These are phyloP conservation scores for Crataegus laevigata DNA, from an alignment of 306 rosid species.

Conservation along the genomic window DNA sequence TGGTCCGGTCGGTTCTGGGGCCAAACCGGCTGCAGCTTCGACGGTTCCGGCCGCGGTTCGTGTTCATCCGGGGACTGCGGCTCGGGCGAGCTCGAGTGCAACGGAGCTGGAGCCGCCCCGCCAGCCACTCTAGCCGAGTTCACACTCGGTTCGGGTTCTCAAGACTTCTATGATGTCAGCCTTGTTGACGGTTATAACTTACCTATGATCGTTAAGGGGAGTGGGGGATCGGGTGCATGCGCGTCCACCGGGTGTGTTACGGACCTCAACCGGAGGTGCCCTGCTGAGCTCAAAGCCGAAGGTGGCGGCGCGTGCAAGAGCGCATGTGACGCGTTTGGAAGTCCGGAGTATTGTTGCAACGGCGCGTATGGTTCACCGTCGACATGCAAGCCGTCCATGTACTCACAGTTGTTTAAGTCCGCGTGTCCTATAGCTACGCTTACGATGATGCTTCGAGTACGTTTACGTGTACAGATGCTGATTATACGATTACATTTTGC, in stretches of 20 bases:
- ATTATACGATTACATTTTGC: conserved; percentile 70
- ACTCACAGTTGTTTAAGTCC: conserved; percentile 69
- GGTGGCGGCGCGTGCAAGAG: conserved; percentile 76
- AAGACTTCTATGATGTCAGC: conserved; percentile 88
- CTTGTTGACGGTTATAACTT: conserved; percentile 87
- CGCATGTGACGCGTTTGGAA: conserved; percentile 80
- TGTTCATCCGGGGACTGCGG: conserved; percentile 82
- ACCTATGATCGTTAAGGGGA: conserved; percentile 61
- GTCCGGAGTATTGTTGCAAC: conserved; percentile 73
- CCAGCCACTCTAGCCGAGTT: conserved; percentile 92
- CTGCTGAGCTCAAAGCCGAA: conserved; percentile 44
- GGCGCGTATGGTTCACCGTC: conserved; percentile 56
- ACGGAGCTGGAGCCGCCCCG: conserved; percentile 68
- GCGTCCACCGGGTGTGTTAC: conserved; percentile 58
- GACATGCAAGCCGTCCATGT: conserved; percentile 64
- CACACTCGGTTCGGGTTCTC: conserved; percentile 69
- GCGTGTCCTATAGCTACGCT: conserved; percentile 96
- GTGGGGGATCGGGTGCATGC: conserved; percentile 59
- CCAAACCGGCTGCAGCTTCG: conserved; percentile 60
- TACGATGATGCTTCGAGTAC: conserved; percentile 80
- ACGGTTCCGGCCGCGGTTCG: conserved; percentile 36
- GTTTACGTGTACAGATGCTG: conserved; percentile 68
- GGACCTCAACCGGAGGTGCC: conserved; percentile 62
- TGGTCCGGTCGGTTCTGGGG: conserved; percentile 99
- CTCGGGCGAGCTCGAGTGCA: conserved; percentile 60